Percentiles rank a stretch among this genome's conserved stretches.
These are phyloP conservation scores for Podaxis pistillaris DNA, from an alignment of 768 basidiomycete species.

Conservation along the genomic window DNA sequence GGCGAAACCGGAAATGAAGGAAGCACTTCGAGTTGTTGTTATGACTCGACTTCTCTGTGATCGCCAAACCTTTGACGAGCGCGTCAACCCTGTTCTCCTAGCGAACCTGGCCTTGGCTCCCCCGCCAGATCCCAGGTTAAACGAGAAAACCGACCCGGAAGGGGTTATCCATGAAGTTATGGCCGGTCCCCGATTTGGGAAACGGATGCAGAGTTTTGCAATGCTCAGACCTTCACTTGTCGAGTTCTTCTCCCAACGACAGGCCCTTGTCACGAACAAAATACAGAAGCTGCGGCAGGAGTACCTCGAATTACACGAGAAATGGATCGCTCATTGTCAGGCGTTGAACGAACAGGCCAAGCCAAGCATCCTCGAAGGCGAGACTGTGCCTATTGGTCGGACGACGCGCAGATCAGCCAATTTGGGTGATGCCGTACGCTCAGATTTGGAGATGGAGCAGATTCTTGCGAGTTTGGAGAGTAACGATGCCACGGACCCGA, in stretches of 20 bases:
- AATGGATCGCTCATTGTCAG: conserved; percentile 72
- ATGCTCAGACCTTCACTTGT: conserved; percentile 48
- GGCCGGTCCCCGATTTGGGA: conserved; percentile 31
- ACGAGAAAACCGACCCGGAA: conserved; percentile 33
- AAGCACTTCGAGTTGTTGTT: conserved; percentile 63
- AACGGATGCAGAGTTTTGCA: conserved; percentile 35
- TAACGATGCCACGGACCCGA: conserved; percentile 92
- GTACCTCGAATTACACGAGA: conserved; percentile 66
- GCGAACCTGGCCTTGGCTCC: conserved; percentile 52
- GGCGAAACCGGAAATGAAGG: conserved; percentile 46
- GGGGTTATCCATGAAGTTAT: conserved; percentile 48
- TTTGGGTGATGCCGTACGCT: conserved; percentile 86
- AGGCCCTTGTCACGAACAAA: conserved; percentile 52
- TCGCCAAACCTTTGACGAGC: conserved; percentile 59
- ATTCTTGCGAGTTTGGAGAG: conserved; percentile 93
- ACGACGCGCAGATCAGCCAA: conserved; percentile 76
- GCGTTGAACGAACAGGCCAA: conserved; percentile 62
- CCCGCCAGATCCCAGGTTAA: conserved; percentile 25
- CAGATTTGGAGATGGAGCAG: conserved; percentile 96
- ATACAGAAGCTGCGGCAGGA: conserved; percentile 55
- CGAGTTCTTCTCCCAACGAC: conserved; percentile 53
- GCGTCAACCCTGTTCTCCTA: conserved; percentile 59
- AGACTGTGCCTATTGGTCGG: conserved; percentile 44
- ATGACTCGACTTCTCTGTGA: conserved; percentile 61
- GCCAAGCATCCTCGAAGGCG: conserved; percentile 32